phyloP scores from a whole-genome alignment of 2,329 filamentous ascomycete species.

The Pseudogymnoascus sp. region DNA sequence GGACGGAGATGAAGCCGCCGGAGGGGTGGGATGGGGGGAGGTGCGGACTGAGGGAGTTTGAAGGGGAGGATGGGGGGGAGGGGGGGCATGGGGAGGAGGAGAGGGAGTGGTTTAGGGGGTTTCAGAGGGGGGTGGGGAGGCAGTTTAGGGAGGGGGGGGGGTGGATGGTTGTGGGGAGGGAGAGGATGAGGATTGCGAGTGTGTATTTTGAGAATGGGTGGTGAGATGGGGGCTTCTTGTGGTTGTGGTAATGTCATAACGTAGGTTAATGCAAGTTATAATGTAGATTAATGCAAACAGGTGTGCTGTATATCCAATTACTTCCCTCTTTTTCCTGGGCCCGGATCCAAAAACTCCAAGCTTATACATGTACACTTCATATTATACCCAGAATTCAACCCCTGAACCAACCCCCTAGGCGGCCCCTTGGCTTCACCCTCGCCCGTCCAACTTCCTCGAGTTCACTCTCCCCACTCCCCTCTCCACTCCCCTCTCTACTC shows the following conservation, averaged over 20 bases:
- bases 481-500: neutral
- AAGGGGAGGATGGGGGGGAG: neutral
- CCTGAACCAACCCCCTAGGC: neutral
- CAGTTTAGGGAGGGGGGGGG: neutral
- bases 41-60: neutral
- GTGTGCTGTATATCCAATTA: neutral
- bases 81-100: neutral
- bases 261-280: neutral
- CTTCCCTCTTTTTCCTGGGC: neutral
- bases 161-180: neutral
- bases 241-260: neutral
- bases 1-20: neutral
- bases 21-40: neutral
- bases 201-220: neutral
- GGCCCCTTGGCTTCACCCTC: neutral
- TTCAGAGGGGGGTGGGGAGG: neutral
- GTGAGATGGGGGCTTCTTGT: neutral
- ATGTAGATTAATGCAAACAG: neutral
- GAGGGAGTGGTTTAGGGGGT: neutral
- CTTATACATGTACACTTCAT: neutral
- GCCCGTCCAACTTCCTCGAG: neutral
- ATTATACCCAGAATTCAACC: neutral
- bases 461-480: neutral
- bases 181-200: neutral
- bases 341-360: neutral